Base-by-base conservation (phyloP, 768 basidiomycete species). In the Scleroderma citrinum region DNA sequence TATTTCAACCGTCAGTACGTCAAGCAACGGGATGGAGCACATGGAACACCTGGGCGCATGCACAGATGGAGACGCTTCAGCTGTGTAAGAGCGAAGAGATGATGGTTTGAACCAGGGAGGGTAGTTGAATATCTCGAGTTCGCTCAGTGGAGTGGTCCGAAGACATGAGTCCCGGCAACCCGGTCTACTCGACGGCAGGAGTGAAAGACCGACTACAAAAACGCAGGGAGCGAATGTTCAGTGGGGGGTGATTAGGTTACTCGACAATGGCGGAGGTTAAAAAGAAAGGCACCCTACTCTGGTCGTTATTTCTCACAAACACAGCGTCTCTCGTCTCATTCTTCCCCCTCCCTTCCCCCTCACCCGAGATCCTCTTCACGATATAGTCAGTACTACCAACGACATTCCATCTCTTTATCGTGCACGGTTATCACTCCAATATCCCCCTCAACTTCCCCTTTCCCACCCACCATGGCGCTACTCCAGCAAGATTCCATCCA, bases 241-340 rank as follows among this genome's bases (percentile, higher is more conserved):
- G 5, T 4, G 8, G 26, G 26, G 26, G 26, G 26, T 5, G 26
- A 29, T 29, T 29, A 29, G 26, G 26, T 29, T 29, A 8, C 26
- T 29, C 8, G 26, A 8, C 8, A 29, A 29, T 51, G 53, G 62
- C 63, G 63, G 63, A 65, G 65, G 63, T 65, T 65, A 50, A 62
- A 63, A 64, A 54, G 42, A 37, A 44, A 54, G 52, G 59, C 55
- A 54, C 61, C 19, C 40, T 23, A 51, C 54, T 53, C 56, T 59
- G 31, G 50, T 42, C 46, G 23, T 36, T 49, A 45, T 49, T 64
- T 65, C 65, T 61, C 64, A 67, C 64, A 59, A 56, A 56, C 53
- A 53, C 51, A 66, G 60, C 65, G 63, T 56, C 46, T 48, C n/a
- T n/a, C n/a, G 46, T 36, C 17, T 17, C 35, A 23, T 47, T 29